Percentiles rank a stretch among this genome's conserved stretches.
Conservation (phyloP, 2,329 filamentous ascomycete genomes). For the Colletotrichum sp. region DNA sequence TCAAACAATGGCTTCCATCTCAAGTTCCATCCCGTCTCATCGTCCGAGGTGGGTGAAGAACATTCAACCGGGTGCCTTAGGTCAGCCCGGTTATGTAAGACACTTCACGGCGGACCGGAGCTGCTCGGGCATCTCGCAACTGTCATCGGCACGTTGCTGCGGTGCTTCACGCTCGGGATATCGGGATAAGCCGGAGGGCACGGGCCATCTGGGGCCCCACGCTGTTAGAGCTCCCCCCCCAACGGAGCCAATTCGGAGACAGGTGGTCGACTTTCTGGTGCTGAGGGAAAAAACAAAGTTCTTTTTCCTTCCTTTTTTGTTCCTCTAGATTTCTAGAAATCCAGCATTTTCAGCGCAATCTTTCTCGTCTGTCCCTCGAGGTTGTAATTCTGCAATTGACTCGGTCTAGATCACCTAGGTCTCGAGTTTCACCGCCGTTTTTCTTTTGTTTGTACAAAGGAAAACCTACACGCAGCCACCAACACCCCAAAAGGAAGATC, state of each 20-base stretch:
- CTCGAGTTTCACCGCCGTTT: not conserved
- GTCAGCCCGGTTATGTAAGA: not conserved
- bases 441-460: not conserved
- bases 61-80: not conserved
- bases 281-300: not conserved
- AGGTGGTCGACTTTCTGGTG: not conserved
- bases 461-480: not conserved
- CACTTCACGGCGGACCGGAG: not conserved
- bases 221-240: conserved; percentile 4
- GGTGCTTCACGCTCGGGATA: not conserved
- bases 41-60: not conserved
- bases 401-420: not conserved
- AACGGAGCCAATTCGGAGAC: conserved; percentile 10
- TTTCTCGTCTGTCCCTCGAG: not conserved
- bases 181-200: conserved; percentile 17
- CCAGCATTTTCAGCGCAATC: not conserved
- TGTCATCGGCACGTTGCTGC: not conserved
- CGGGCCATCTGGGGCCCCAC: not conserved
- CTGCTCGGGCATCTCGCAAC: not conserved
- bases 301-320: not conserved
- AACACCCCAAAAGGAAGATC: not conserved
- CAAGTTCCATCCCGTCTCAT: not conserved
- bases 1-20: not conserved
- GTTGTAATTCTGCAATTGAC: not conserved
- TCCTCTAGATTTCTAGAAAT: not conserved